These are phyloP conservation scores for Yamadazyma sp. DNA, from an alignment of 1,139 yeast species.

Conservation along the genomic window DNA sequence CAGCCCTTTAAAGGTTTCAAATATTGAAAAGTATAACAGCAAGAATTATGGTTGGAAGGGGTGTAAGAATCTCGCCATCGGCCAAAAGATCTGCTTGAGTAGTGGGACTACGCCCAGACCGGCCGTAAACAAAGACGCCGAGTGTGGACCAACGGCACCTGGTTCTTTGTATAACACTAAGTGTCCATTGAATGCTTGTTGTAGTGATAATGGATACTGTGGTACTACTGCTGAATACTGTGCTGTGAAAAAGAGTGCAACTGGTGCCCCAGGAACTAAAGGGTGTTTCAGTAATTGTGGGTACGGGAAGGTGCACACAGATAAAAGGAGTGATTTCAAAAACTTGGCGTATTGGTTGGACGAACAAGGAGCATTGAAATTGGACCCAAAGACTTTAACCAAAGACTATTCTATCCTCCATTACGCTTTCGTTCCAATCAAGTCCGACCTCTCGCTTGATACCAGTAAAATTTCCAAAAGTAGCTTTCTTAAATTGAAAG, in stretches of 20 bases:
- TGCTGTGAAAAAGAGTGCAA: slow-evolving; percentile 6
- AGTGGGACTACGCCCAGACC: slow-evolving; percentile 17
- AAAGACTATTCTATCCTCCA: slow-evolving; percentile 16
- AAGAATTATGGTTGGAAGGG: slow-evolving; percentile 17
- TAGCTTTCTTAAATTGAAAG: slow-evolving; percentile 14
- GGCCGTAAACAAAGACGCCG: slow-evolving; percentile 12
- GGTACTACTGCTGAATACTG: slow-evolving; percentile 17
- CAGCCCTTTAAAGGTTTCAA: slow-evolving; percentile 34
- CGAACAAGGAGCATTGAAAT: slow-evolving; percentile 8
- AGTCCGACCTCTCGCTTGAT: slow-evolving; percentile 13
- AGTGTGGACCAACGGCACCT: slow-evolving; percentile 19
- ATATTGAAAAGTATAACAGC: slow-evolving; percentile 9
- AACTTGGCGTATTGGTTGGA: slow-evolving; percentile 19
- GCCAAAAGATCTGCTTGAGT: slow-evolving; percentile 16
- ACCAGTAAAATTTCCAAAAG: slow-evolving; percentile 5
- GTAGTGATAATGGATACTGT: slow-evolving; percentile 17
- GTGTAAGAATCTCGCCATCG: slow-evolving; percentile 12
- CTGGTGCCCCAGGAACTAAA: slow-evolving; percentile 14
- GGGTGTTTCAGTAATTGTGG: slow-evolving; percentile 21
- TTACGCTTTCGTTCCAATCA: slow-evolving; percentile 18
- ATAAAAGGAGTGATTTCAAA: slow-evolving; percentile 13
- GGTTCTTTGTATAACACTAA: slow-evolving; percentile 12
- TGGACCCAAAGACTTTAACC: slow-evolving; percentile 12
- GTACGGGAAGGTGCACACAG: slow-evolving; percentile 16
- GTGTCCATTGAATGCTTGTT: slow-evolving; percentile 21